Evolutionary conservation across 169 alveolate genomes (phyloP), one percentile per base, ranked within the genome.

Genomic region (Eimeria sp.): DNA sequence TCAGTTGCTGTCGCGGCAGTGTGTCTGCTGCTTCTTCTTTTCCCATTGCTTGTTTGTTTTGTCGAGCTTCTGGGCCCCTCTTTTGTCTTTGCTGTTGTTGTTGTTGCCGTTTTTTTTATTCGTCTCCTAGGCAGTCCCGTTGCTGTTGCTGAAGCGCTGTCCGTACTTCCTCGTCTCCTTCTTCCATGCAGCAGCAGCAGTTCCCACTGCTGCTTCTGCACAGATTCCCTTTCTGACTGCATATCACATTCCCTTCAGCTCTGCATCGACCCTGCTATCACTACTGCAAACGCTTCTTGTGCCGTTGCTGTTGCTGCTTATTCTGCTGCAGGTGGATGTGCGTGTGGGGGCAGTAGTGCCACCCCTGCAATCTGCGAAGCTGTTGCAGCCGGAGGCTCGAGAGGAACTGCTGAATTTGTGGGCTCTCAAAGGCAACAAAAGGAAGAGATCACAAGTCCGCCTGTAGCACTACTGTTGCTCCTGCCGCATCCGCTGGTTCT

Each of bases 281-380:
- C 80, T 70, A 27, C 80, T 70, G 6, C 40, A 10, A 18, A n/a
- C 16, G 80, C 80, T 70, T n/a, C 40, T 58, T 14, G 27, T 58
- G 70, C 40, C 4, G 80, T 40, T 70, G 80, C 80, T 25, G 40
- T 40, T 70, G 3, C 80, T 78, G 43, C 67, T 27, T n/a, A 67
- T 82, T 13, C n/a, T 63, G 30, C 20, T 95, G 82, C 95, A 95
- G 97, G 93, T 95, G 88, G 91, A 95, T 84, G 97, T 95, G 57
- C 96, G 98, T 76, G 98, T 98, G 34, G 99, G 99, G 27, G 98
- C 98, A 9, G 98, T 98, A 47, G 97, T 98, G 47, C 98, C 97
- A 49, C 99, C 99, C 7, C 92, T 95, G 67, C 94, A 95, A 58
- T 43, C 54, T 25, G 97, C 97, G n/a, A 65, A 47, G 40, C 89